Conservation (phyloP, 192 early-diverging fungal species). For the Coemansia sp. region DNA sequence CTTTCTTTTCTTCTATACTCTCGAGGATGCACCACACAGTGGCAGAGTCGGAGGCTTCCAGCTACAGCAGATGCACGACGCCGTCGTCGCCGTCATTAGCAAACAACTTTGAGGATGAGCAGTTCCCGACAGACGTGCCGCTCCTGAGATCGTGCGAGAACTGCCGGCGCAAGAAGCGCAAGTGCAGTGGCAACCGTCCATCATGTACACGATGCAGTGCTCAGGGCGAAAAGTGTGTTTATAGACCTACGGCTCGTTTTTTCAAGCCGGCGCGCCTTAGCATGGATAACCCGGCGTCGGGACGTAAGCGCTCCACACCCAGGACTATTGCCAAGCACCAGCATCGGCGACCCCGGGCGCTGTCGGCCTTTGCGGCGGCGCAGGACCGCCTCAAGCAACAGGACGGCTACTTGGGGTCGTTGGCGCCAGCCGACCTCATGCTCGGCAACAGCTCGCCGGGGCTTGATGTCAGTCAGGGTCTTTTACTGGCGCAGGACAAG, state of each 20-base stretch:
- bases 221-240: constrained; percentile 45
- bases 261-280: constrained; percentile 19
- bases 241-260: constrained; percentile 42
- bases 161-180: constrained; percentile 54
- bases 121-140: constrained; percentile 14
- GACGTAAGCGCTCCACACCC: background rate
- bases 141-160: constrained; percentile 51
- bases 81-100: background rate
- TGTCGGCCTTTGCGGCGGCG: constrained; percentile 28
- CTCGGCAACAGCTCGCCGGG: background rate
- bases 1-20: background rate
- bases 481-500: background rate
- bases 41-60: constrained; percentile 5
- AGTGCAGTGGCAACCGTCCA: constrained; percentile 49
- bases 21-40: constrained; percentile 1
- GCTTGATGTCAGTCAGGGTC: background rate
- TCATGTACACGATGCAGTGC: constrained; percentile 40
- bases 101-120: background rate
- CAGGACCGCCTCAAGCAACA: constrained; percentile 5
- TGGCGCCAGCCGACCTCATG: constrained; percentile 43
- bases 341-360: constrained; percentile 29
- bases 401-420: background rate
- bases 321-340: background rate
- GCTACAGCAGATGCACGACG: background rate
- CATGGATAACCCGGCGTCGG: constrained; percentile 4